Evolutionary conservation across 345 rosid species (phyloP), one percentile per base, ranked within the genome.

Genomic region (Citrus unshiu): DNA sequence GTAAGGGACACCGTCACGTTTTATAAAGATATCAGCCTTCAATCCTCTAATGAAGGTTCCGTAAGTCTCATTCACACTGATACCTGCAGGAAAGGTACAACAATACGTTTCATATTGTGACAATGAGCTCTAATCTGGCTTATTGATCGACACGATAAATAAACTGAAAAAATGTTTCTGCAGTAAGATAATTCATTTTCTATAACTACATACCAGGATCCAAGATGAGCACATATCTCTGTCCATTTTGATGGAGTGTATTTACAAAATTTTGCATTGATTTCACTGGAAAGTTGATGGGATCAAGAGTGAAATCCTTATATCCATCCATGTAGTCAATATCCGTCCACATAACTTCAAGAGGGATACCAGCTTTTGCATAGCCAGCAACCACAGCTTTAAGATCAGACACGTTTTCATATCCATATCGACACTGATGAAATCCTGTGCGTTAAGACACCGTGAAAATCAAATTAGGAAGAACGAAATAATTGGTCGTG

Each of bases 291-390:
- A 85, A 88, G 77, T 88, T 82, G 19, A 81, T 19, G 18, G 88
- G 86, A 68, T 88, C 85, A 39, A 88, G 87, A 39, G 90, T 84
- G 77, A 88, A 88, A 74, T 82, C 88, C 83, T 84, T 85, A 34
- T 61, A 84, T 14, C 43, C 82, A 67, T 85, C 90, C 90, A 85
- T 88, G 77, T 88, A 75, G 79, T 88, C 90, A 25, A 88, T 88
- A 51, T 88, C 90, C 0, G 86, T 82, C 90, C 88, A 88, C 72
- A 88, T 88, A 9, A 88, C 90, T 68, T 88, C 90, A 18, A 88
- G 88, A 1, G 90, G 88, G 34, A 87, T 87, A 2, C 58, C 37
- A 29, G 90, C 87, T 66, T 82, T 80, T 70, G 87, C 88, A 82
- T 87, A 85, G 21, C 88, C 86, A 54, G 85, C 76, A 22, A 85